phyloP scores from a whole-genome alignment of 2,329 filamentous ascomycete genomes.

The Coniella lustricola region DNA sequence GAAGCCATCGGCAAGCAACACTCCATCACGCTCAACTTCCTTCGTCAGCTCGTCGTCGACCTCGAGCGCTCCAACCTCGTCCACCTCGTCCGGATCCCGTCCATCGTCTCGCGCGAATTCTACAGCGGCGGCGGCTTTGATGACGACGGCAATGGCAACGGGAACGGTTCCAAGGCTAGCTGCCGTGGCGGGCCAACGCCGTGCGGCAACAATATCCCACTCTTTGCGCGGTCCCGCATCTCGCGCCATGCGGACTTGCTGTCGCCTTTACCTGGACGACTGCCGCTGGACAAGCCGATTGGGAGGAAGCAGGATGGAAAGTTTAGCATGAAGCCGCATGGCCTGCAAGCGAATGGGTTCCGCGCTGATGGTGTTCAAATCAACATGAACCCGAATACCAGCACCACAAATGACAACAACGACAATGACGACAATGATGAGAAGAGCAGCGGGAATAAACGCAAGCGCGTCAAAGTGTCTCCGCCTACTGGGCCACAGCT shows the following conservation, averaged over 20 bases:
- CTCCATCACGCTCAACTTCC: constrained; percentile 70
- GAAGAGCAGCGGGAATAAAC: constrained; percentile 6
- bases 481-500: too few species aligned
- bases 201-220: constrained; percentile 32
- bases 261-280: constrained; percentile 37
- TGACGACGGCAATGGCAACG: not conserved
- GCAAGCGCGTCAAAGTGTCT: constrained; percentile 11
- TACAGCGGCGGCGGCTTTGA: not conserved
- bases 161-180: constrained; percentile 11
- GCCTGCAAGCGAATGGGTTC: too few species aligned
- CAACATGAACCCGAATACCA: too few species aligned
- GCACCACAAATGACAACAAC: too few species aligned
- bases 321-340: not conserved
- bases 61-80: constrained; percentile 42
- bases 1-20: constrained; percentile 67
- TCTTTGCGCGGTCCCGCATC: constrained; percentile 39
- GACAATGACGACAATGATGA: not conserved
- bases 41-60: constrained; percentile 81
- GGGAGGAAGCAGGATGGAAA: constrained; percentile 44
- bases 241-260: constrained; percentile 33
- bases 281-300: constrained; percentile 31
- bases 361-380: too few species aligned
- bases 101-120: too few species aligned
- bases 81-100: constrained; percentile 6
- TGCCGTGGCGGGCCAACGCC: constrained; percentile 22